phyloP scores from a whole-genome alignment of 2,329 filamentous ascomycete genomes.

The Ophiocordyceps camponoti-leonardi region DNA sequence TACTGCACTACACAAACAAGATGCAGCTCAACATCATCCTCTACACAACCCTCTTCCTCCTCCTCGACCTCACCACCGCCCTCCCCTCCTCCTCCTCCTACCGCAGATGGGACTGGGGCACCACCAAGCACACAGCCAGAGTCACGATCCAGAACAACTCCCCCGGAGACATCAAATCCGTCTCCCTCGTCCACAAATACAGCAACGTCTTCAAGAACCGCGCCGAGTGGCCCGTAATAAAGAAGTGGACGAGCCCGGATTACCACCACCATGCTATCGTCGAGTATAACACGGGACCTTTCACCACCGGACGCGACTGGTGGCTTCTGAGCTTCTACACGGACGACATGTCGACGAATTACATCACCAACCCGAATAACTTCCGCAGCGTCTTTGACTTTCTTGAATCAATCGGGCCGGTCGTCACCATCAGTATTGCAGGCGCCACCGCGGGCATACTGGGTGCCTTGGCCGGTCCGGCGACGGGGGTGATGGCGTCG shows the following conservation, averaged over 20 bases:
- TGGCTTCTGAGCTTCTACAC: slow-evolving; percentile 5
- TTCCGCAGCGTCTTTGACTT: neutral
- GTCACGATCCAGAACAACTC: slow-evolving; percentile 5
- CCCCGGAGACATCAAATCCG: slow-evolving; percentile 1
- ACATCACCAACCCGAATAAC: slow-evolving; percentile 4
- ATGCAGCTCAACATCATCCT: no score
- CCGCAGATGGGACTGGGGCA: neutral
- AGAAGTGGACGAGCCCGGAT: neutral
- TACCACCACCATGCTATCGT: slow-evolving; percentile 1
- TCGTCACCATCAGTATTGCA: neutral
- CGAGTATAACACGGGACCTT: slow-evolving; percentile 5
- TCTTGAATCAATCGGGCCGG: neutral
- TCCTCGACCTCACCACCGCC: neutral
- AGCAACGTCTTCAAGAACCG: slow-evolving; percentile 5
- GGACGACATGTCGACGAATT: slow-evolving; percentile 3
- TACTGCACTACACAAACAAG: no score
- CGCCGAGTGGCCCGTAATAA: slow-evolving; percentile 2
- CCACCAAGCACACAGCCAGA: slow-evolving; percentile 3
- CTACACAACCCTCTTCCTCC: neutral
- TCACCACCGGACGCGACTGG: slow-evolving; percentile 6
- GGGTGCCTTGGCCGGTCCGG: neutral
- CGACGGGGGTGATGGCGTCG: neutral
- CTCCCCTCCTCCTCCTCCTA: neutral
- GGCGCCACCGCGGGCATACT: neutral
- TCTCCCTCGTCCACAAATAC: slow-evolving; percentile 5